Evolutionary conservation across 345 rosid genomes (phyloP).

Genomic region (Melaleuca alternifolia): DNA sequence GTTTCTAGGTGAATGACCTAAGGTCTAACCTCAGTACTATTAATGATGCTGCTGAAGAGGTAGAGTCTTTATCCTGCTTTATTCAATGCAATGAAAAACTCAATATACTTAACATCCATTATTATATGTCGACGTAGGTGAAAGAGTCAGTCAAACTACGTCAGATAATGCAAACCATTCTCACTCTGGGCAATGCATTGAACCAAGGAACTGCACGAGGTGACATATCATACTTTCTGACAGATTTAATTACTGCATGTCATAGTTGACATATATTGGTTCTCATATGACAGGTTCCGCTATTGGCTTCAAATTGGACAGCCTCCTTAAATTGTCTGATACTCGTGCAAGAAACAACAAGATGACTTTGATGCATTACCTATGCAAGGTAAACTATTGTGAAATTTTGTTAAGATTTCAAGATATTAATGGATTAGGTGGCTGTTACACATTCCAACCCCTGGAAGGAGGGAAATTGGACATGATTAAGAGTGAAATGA

Average conservation of each 20-base stretch:
- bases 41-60: slow-evolving; percentile 74
- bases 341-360: slow-evolving; percentile 93
- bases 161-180: slow-evolving; percentile 96
- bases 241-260: neutral
- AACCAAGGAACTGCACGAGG: slow-evolving; percentile 99
- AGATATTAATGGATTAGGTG: neutral
- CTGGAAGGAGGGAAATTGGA: neutral
- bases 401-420: neutral
- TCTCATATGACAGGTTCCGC: slow-evolving; percentile 64
- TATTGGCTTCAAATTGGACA: slow-evolving; percentile 93
- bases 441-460: neutral
- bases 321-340: slow-evolving; percentile 94
- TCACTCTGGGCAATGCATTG: slow-evolving; percentile 93
- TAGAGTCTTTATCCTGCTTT: slow-evolving; percentile 11
- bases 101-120: neutral
- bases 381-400: slow-evolving; percentile 67
- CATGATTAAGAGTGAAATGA: neutral
- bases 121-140: slow-evolving; percentile 37
- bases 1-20: slow-evolving; percentile 67
- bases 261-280: neutral
- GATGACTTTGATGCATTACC: slow-evolving; percentile 94
- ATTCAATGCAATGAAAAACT: neutral
- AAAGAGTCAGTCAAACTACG: slow-evolving; percentile 88
- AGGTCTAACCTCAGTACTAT: slow-evolving; percentile 55
- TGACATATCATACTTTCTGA: slow-evolving; percentile 3